Percentiles rank a stretch among this genome's conserved stretches.
Conservation (phyloP, 495 filamentous ascomycete genomes). For the Xylaria sp. region DNA sequence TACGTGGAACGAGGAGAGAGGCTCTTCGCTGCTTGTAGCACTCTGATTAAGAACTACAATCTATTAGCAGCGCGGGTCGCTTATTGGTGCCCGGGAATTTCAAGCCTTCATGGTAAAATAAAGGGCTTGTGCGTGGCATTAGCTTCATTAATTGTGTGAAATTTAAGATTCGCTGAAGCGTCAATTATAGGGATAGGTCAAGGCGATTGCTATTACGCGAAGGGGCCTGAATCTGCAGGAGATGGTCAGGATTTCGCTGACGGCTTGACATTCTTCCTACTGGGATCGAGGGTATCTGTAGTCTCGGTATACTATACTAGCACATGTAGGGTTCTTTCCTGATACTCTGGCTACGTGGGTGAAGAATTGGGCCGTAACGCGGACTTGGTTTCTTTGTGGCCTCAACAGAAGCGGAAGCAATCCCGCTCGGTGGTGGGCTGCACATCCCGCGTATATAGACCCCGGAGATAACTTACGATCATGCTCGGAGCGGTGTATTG, state of each 20-base stretch:
- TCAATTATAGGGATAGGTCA: not conserved
- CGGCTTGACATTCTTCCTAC: not conserved
- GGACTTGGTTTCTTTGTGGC: not conserved
- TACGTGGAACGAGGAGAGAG: not conserved
- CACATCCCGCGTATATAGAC: too few relatives aligned
- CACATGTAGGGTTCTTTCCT: not conserved
- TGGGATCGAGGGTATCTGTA: not conserved
- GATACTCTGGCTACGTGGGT: constrained; percentile 5
- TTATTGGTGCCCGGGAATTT: not conserved
- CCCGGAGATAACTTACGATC: not conserved
- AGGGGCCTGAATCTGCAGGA: too few relatives aligned
- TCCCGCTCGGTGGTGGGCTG: not conserved
- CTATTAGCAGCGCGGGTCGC: not conserved
- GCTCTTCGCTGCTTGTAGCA: not conserved
- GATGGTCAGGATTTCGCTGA: not conserved
- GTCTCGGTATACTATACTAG: not conserved
- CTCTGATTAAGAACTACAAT: not conserved
- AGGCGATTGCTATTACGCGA: too few relatives aligned
- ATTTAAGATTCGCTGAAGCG: too few relatives aligned
- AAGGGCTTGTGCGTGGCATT: not conserved
- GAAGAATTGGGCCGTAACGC: not conserved
- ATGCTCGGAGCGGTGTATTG: not conserved
- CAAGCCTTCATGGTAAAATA: not conserved
- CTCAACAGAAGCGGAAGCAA: constrained; percentile 1
- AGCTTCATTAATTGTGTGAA: not conserved